Conservation (phyloP, 805 yeast genomes). For the Barnettozyma botsteinii region DNA sequence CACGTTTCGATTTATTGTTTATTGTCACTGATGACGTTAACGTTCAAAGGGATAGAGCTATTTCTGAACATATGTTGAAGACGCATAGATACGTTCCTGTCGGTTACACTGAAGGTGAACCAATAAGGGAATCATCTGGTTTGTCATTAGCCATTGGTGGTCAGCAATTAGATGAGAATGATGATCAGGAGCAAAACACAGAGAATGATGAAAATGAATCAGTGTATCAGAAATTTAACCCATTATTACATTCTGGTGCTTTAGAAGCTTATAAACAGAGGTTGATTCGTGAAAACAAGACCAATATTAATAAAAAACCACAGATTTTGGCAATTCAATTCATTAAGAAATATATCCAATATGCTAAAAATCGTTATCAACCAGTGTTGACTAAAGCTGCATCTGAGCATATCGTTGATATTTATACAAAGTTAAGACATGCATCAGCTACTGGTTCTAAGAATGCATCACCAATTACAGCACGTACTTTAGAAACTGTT, state of each 20-base stretch:
- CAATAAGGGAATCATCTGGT: constrained; percentile 71
- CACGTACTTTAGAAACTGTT: constrained; percentile 95
- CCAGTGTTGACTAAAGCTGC: constrained; percentile 80
- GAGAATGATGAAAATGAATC: constrained; percentile 34
- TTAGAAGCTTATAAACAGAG: constrained; percentile 32
- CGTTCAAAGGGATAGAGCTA: constrained; percentile 74
- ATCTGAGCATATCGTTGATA: constrained; percentile 69
- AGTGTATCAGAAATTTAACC: constrained; percentile 81
- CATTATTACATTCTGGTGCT: constrained; percentile 78
- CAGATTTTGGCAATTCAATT: constrained; percentile 72
- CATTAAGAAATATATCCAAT: constrained; percentile 86
- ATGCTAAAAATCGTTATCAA: constrained; percentile 80
- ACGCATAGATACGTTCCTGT: constrained; percentile 88
- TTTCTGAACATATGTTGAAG: constrained; percentile 90
- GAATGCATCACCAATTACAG: constrained; percentile 89
- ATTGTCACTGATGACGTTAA: constrained; percentile 95
- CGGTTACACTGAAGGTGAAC: constrained; percentile 89
- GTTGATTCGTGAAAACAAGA: constrained; percentile 16
- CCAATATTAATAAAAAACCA: constrained; percentile 30
- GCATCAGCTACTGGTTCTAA: constrained; percentile 53
- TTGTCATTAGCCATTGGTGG: constrained; percentile 81
- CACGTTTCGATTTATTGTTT: constrained; percentile 93
- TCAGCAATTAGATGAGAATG: constrained; percentile 43
- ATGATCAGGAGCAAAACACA: constrained; percentile 43
- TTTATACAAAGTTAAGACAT: constrained; percentile 79